These are phyloP conservation scores for Candida dubliniensis DNA, from an alignment of 1,139 yeast species.

Conservation along the genomic window DNA sequence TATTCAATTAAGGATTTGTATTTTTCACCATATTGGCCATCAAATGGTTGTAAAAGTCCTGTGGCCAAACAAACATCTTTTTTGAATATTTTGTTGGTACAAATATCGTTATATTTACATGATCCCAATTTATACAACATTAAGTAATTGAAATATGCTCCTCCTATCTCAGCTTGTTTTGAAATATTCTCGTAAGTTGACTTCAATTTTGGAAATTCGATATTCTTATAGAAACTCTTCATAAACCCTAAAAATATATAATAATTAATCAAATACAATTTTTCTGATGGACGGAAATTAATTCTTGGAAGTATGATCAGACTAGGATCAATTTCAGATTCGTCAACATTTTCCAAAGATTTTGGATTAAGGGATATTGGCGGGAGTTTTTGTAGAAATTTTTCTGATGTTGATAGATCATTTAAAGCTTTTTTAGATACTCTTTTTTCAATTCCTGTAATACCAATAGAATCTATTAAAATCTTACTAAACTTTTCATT, in stretches of 20 bases:
- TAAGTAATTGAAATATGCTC: constrained; percentile 8
- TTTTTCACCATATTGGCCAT: constrained; percentile 12
- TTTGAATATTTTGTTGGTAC: constrained; percentile 21
- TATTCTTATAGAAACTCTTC: neutral
- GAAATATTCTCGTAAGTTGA: constrained; percentile 1
- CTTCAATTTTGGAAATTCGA: neutral
- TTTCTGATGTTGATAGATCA: no score
- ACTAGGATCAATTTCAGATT: no score
- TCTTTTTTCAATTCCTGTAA: neutral
- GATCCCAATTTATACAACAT: neutral
- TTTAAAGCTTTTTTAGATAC: no score
- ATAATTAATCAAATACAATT: neutral
- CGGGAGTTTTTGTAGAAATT: no score
- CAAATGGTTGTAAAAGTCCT: constrained; percentile 8
- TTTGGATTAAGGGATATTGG: no score
- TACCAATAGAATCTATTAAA: neutral
- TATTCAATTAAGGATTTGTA: constrained; percentile 12
- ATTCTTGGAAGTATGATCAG: neutral
- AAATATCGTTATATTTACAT: constrained; percentile 3
- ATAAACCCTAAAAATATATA: neutral
- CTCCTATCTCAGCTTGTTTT: constrained; percentile 9
- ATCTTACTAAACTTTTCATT: neutral
- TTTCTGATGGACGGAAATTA: neutral
- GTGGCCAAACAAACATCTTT: constrained; percentile 14
- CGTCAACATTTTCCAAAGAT: no score